phyloP scores from a whole-genome alignment of 257 asterid genomes.

The Solanum pinnatisectum region DNA sequence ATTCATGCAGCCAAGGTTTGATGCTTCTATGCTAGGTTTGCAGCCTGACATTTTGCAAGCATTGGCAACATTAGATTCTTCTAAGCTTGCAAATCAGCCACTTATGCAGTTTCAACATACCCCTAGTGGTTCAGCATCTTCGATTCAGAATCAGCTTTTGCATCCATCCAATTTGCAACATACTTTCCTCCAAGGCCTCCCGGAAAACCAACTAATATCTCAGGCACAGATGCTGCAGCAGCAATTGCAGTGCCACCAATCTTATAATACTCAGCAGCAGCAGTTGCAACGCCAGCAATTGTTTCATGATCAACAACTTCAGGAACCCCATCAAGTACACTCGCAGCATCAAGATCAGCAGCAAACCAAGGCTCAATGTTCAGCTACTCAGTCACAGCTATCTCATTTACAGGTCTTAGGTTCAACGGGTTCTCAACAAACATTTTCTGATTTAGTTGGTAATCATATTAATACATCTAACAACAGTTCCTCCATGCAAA shows the following conservation, averaged over 20 bases:
- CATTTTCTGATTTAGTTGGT: conserved; percentile 50
- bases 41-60: conserved; percentile 81
- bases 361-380: conserved; percentile 33
- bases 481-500: conserved; percentile 47
- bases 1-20: conserved; percentile 76
- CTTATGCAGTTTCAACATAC: conserved; percentile 58
- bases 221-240: conserved; percentile 82
- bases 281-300: conserved; percentile 18
- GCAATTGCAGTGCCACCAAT: conserved; percentile 27
- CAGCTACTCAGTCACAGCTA: conserved; percentile 43
- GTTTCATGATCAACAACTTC: conserved; percentile 38
- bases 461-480: conserved; percentile 39
- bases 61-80: conserved; percentile 60
- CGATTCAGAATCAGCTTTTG: conserved; percentile 52
- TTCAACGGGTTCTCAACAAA: conserved; percentile 51
- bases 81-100: conserved; percentile 45
- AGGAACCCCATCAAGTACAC: conserved; percentile 29
- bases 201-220: conserved; percentile 43
- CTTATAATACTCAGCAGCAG: neutral
- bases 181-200: conserved; percentile 43
- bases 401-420: conserved; percentile 36
- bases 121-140: conserved; percentile 41
- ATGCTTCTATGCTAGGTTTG: conserved; percentile 47
- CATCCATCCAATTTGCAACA: conserved; percentile 55
- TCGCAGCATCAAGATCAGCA: conserved; percentile 40